phyloP scores from a whole-genome alignment of 306 rosid species.

The Trifolium fragiferum region DNA sequence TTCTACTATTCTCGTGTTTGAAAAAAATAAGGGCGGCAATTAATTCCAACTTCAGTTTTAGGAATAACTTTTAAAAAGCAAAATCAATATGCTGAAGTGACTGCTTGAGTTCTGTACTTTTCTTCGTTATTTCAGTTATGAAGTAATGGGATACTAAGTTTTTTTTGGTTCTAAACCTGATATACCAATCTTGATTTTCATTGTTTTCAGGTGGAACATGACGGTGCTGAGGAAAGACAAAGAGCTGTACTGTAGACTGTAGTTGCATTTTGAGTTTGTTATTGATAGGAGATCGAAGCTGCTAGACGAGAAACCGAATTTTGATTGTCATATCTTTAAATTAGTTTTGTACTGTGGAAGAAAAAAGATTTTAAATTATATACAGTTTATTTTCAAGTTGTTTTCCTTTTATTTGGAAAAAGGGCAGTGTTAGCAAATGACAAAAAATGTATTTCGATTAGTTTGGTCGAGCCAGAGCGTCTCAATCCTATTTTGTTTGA shows the following conservation, averaged over 20 bases:
- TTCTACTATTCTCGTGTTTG: neutral
- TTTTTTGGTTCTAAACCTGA: slow-evolving; percentile 1
- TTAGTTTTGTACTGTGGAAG: slow-evolving; percentile 13
- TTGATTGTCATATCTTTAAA: slow-evolving; percentile 30
- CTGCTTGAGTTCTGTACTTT: slow-evolving; percentile 2
- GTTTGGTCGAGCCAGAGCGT: neutral
- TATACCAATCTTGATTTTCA: slow-evolving; percentile 19
- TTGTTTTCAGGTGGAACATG: slow-evolving; percentile 57
- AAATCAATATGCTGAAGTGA: neutral
- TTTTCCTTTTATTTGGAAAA: slow-evolving; percentile 19
- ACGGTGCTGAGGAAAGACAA: slow-evolving; percentile 57
- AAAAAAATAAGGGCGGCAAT: slow-evolving; percentile 1
- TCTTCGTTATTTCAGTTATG: neutral
- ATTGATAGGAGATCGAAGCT: slow-evolving; percentile 18
- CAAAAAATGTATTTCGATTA: neutral
- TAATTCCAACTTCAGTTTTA: slow-evolving; percentile 19
- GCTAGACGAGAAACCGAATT: slow-evolving; percentile 11
- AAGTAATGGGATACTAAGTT: neutral
- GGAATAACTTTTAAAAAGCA: neutral
- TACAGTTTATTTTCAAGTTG: neutral
- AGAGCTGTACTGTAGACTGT: slow-evolving; percentile 59
- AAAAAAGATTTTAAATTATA: neutral
- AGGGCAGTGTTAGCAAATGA: slow-evolving; percentile 12
- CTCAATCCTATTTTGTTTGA: neutral
- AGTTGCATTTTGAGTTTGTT: slow-evolving; percentile 31